These are phyloP conservation scores for Phytophthora tentaculata DNA, from an alignment of 352 stramenopile species.

Conservation along the genomic window DNA sequence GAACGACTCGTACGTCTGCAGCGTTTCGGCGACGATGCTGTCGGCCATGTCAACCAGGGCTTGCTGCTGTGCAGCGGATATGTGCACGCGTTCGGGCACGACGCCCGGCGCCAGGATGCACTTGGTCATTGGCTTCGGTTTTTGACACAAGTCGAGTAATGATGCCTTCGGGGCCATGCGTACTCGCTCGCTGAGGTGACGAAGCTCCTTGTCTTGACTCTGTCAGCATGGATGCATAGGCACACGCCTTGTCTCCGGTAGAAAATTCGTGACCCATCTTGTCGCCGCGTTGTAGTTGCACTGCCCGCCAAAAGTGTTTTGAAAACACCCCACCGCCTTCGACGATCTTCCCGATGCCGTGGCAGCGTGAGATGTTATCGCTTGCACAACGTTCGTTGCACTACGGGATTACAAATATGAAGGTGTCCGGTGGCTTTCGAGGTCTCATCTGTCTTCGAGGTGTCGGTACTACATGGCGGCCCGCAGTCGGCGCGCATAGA, in stretches of 20 bases:
- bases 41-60: conserved; percentile 52
- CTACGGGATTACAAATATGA: too few relatives aligned
- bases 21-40: conserved; percentile 57
- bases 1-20: conserved; percentile 62
- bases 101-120: conserved; percentile 8
- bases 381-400: not conserved
- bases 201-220: conserved; percentile 23
- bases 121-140: conserved; percentile 15
- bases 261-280: conserved; percentile 7
- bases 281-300: conserved; percentile 21
- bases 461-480: not conserved
- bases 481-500: conserved; percentile 1
- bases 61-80: conserved; percentile 37
- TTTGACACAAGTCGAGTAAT: conserved; percentile 22
- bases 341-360: conserved; percentile 3
- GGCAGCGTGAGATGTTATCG: conserved; percentile 1
- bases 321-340: not conserved
- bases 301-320: not conserved
- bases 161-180: not conserved
- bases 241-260: conserved; percentile 17
- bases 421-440: not conserved
- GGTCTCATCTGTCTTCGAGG: not conserved
- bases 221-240: conserved; percentile 24
- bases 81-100: conserved; percentile 25
- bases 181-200: conserved; percentile 24